phyloP scores from a whole-genome alignment of 1,284 basidiomycete species.

The Fomitopsis betulina region DNA sequence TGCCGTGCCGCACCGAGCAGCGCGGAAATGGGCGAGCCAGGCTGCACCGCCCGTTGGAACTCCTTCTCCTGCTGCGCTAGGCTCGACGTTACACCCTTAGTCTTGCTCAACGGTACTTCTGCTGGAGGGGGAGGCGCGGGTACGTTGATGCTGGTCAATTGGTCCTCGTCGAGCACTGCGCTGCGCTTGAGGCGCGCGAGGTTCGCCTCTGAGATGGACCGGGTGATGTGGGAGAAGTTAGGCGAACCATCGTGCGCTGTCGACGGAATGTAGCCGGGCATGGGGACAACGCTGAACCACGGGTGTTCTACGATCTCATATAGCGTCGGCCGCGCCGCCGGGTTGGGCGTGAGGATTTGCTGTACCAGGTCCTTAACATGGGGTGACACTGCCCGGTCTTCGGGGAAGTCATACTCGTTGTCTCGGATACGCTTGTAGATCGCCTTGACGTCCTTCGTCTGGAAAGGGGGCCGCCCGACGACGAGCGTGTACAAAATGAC shows the following conservation, averaged over 20 bases:
- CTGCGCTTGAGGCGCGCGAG: constrained; percentile 60
- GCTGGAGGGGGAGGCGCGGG: constrained; percentile 24
- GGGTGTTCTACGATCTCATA: constrained; percentile 82
- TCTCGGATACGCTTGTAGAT: constrained; percentile 95
- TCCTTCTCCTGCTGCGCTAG: constrained; percentile 91
- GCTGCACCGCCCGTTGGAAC: constrained; percentile 93
- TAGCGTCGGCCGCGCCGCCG: constrained; percentile 76
- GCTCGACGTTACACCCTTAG: constrained; percentile 47
- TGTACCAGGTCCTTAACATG: constrained; percentile 80
- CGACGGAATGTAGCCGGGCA: constrained; percentile 78
- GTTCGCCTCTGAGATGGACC: constrained; percentile 63
- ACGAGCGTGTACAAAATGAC: constrained; percentile 96
- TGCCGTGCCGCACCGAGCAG: constrained; percentile 86
- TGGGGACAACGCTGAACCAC: constrained; percentile 82
- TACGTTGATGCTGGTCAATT: constrained; percentile 36
- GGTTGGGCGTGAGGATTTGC: constrained; percentile 82
- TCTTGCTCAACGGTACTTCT: constrained; percentile 20
- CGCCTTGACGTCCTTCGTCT: constrained; percentile 94
- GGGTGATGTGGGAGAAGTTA: constrained; percentile 68
- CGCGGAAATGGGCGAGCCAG: constrained; percentile 91
- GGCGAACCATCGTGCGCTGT: constrained; percentile 75
- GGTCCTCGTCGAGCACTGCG: constrained; percentile 60
- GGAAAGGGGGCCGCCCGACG: constrained; percentile 94
- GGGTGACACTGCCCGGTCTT: constrained; percentile 67
- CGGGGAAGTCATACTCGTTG: constrained; percentile 92